Conservation (phyloP, 352 stramenopile genomes). For the Elongisporangium anandrum region DNA sequence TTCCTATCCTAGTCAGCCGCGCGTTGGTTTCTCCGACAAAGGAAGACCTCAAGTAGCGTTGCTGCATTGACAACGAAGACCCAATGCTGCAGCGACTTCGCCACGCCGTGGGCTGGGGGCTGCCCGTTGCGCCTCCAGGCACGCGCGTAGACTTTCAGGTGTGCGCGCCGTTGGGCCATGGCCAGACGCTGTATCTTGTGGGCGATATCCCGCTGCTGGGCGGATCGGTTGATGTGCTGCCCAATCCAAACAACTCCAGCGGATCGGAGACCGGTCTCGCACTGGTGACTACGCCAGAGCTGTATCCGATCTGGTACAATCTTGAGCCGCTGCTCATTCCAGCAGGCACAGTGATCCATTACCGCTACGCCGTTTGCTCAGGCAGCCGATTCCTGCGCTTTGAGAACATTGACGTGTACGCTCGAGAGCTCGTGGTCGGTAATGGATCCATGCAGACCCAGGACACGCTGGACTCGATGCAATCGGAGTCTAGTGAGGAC, state of each 20-base stretch:
- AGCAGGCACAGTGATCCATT: slow-evolving; percentile 57
- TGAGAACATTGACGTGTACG: slow-evolving; percentile 38
- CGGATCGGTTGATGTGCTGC: slow-evolving; percentile 49
- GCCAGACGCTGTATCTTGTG: slow-evolving; percentile 79
- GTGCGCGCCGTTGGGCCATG: slow-evolving; percentile 64
- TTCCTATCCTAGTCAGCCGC: background rate
- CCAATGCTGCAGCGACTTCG: slow-evolving; percentile 79
- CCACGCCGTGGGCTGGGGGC: slow-evolving; percentile 71
- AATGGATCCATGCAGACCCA: slow-evolving; percentile 64
- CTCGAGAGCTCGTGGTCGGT: slow-evolving; percentile 51
- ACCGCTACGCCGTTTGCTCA: slow-evolving; percentile 84
- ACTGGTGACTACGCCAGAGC: slow-evolving; percentile 81
- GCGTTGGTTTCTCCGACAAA: background rate
- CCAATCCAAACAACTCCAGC: slow-evolving; percentile 30
- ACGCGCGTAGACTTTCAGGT: slow-evolving; percentile 84
- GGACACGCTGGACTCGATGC: slow-evolving; percentile 62
- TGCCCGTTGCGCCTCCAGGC: slow-evolving; percentile 46
- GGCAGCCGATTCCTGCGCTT: slow-evolving; percentile 76
- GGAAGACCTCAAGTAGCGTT: background rate
- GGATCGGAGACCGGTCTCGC: slow-evolving; percentile 52
- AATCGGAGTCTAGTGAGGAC: slow-evolving; percentile 9
- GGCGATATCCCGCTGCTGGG: slow-evolving; percentile 67
- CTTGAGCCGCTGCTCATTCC: slow-evolving; percentile 71
- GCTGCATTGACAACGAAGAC: background rate
- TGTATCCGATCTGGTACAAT: slow-evolving; percentile 90